Evolutionary conservation across 2,329 filamentous ascomycete species (phyloP).

Genomic region (Penicillium sclerotiorum): DNA sequence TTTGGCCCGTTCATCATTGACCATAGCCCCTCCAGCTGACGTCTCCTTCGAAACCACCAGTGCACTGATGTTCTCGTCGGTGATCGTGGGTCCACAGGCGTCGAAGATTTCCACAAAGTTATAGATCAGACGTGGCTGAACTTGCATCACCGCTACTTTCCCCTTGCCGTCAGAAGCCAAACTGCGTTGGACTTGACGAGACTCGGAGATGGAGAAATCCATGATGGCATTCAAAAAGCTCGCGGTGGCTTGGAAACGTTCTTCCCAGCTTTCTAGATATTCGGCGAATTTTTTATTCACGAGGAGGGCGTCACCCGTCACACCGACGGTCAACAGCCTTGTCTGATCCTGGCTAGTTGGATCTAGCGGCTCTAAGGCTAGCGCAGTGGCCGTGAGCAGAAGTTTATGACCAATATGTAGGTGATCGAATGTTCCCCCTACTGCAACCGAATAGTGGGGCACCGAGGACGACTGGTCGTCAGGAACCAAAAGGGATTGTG

Average conservation of each 20-base stretch:
- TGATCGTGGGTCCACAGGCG: constrained; percentile 86
- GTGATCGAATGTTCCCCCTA: constrained; percentile 96
- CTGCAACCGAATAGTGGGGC: constrained; percentile 66
- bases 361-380: constrained; percentile 63
- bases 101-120: constrained; percentile 86
- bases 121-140: constrained; percentile 67
- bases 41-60: constrained; percentile 90
- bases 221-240: constrained; percentile 68
- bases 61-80: constrained; percentile 74
- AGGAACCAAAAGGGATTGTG: constrained; percentile 25
- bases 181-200: constrained; percentile 34
- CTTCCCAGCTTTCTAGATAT: constrained; percentile 77
- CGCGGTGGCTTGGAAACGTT: constrained; percentile 69
- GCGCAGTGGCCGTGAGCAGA: constrained; percentile 82
- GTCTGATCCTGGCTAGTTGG: constrained; percentile 36
- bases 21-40: constrained; percentile 75
- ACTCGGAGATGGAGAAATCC: constrained; percentile 55
- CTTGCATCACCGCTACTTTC: constrained; percentile 44
- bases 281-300: constrained; percentile 86
- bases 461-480: constrained; percentile 17
- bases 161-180: constrained; percentile 42
- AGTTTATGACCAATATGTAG: constrained; percentile 94
- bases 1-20: constrained; percentile 79
- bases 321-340: constrained; percentile 74
- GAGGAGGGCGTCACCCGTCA: constrained; percentile 84